Base-by-base conservation (phyloP, 176 grass and related monocot species). In the Hordeum marinum region DNA sequence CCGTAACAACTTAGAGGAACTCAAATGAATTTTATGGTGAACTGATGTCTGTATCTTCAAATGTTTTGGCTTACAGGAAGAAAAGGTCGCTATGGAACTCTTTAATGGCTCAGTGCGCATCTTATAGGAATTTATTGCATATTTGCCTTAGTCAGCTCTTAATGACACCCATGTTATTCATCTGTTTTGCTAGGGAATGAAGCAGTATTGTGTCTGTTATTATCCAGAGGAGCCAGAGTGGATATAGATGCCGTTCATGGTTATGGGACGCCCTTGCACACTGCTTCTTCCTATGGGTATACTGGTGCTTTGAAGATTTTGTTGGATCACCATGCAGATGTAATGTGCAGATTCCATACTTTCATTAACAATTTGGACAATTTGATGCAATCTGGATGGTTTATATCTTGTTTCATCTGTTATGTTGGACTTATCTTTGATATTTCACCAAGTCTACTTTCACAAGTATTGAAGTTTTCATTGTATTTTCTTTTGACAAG, bases 321-420 rank as follows among this genome's bases (percentile, higher is more conserved):
- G 24, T 83, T 90, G 52, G 70, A 90, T 5, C 79, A 87, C 79
- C 68, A 73, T 54, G 84, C 88, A 63, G 63, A 90, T 79, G 88
- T 87, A 63, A 57, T 25, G 35, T 72, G 13, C 18, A 62, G 11
- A 14, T 50, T 89, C 13, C n/a, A 15, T 70, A 86, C 29, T 52
- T 64, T 73, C 27, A 65, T 65, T 45, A 25, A 25, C 21, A 23
- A 40, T 69, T 40, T 69, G 35, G 67, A 69, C 35, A 69, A 69
- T 34, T n/a, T 50, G 26, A 72, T 45, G 21, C 35, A 40, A 17
- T 18, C n/a, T 57, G 3, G 52, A 71, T 10, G 14, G 59, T 59
- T 60, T 6, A 36, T 18, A 11, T 72, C 68, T 50, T 79, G 39
- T 85, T 65, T 43, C 20, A 25, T 68, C 31, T 77, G 32, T 36